Evolutionary conservation across 768 basidiomycete genomes (phyloP).

Genomic region (Leccinum sublutescens): DNA sequence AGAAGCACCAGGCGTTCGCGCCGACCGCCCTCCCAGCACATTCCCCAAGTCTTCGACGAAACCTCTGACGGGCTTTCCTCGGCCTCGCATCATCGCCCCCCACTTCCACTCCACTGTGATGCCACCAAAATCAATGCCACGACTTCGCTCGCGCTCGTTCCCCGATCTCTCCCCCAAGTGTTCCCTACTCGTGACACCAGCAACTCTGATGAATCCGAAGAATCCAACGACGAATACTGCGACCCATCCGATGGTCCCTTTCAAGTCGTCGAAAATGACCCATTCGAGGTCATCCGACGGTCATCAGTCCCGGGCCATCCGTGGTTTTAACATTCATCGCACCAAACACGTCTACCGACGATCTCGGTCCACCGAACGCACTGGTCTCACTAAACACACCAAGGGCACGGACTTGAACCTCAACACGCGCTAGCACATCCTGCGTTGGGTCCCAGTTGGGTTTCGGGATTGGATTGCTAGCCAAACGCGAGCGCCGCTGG

Average conservation of each 20-base stretch:
- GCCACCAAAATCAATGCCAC: background rate
- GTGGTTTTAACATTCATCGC: background rate
- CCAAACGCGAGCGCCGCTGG: too few species aligned
- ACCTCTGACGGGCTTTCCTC: background rate
- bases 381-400: too few species aligned
- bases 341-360: too few species aligned
- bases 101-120: background rate
- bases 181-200: too few species aligned
- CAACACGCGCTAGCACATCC: too few species aligned
- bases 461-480: too few species aligned
- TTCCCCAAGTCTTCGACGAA: slow-evolving; percentile 14
- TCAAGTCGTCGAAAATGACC: background rate
- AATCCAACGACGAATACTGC: too few species aligned
- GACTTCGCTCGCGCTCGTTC: background rate
- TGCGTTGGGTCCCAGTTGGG: too few species aligned
- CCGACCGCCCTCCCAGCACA: slow-evolving; percentile 4
- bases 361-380: too few species aligned
- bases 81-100: background rate
- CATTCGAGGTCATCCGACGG: background rate
- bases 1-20: too few species aligned
- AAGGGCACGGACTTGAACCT: too few species aligned
- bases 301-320: background rate
- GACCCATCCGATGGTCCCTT: background rate
- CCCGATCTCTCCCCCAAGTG: background rate
- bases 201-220: too few species aligned